A percentile compares a stretch with the other conserved stretches of the same genome.
Conservation (phyloP, 169 alveolate genomes). For the Eimeria necatrix region DNA sequence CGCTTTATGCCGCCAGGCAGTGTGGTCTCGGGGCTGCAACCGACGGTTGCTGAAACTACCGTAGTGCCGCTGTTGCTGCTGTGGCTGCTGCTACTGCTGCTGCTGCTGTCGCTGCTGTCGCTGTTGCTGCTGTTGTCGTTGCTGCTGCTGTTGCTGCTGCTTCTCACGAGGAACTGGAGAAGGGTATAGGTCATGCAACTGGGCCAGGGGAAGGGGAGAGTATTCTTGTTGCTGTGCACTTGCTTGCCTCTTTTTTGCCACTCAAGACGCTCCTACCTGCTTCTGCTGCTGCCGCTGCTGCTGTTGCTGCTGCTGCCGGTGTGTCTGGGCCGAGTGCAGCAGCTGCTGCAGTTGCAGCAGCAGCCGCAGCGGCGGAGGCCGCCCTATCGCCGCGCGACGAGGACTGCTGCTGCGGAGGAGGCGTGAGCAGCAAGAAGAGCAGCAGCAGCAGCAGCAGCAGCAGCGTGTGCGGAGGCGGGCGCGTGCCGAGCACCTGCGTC, state of each 20-base stretch:
- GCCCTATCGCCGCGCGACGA: neutral
- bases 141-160: neutral
- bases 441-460: slow-evolving; percentile 8
- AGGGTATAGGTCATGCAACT: too few relatives aligned
- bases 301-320: neutral
- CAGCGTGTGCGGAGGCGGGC: neutral
- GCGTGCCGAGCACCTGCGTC: neutral
- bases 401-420: neutral
- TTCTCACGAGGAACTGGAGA: too few relatives aligned
- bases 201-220: too few relatives aligned
- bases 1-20: too few relatives aligned
- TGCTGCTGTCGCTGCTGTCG: neutral
- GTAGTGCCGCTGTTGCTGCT: neutral
- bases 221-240: neutral
- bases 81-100: slow-evolving; percentile 16
- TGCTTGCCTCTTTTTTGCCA: neutral
- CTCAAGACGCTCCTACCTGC: neutral
- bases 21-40: too few relatives aligned
- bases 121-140: neutral
- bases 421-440: neutral
- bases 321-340: neutral
- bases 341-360: slow-evolving; percentile 14
- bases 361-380: slow-evolving; percentile 1
- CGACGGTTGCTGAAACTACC: neutral
- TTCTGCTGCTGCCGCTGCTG: neutral